Evolutionary conservation across 2,329 filamentous ascomycete species (phyloP), one percentile per base, ranked within the genome.

Genomic region (Xylariales sp.): DNA sequence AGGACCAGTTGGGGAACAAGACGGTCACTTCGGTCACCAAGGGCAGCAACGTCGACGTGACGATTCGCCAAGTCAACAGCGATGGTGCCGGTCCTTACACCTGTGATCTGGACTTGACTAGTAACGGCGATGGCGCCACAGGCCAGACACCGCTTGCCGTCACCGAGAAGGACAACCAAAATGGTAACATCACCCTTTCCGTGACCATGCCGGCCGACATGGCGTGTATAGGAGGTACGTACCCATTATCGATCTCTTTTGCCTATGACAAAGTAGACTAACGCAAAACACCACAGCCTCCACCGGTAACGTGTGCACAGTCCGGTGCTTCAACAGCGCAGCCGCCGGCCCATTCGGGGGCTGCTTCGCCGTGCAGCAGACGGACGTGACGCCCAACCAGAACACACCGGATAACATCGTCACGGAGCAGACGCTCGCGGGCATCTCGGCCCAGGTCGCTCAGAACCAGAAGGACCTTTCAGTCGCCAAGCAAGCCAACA

Each of bases 71-170:
- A 52, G 68, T 73, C 42, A 74, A 74, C 50, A 66, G 67, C 5
- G 71, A 75, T 45, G 73, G 73, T 14, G 70, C 70, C 9, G 73
- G 75, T 0, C 76, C 77, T 1, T 80, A 73, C 47, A 50, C 51
- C 7, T 66, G 63, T 42, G 63, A 61, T 44, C 49, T 66, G 36
- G 62, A 66, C 42, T 36, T 47, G 22, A 59, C 55, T 12, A 55
- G 60, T 20, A 63, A 57, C 42, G 40, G 49, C n/a, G 44, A 62
- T 5, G 69, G 69, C 28, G 50, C 51, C 5, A 66, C 65, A 21
- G 68, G 68, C 27, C 59, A 70, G 40, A 64, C 62, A 2, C 60
- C 64, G 36, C 64, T 62, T 12, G 65, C 64, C 40, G 62, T 62
- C 20, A 49, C 60, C 41, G 58, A 69, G 44, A 64, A 65, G 42